A percentile compares a stretch with the other conserved stretches of the same genome.
These are phyloP conservation scores for Colletotrichum eleusines DNA, from an alignment of 2,329 filamentous ascomycete genomes.

Conservation along the genomic window DNA sequence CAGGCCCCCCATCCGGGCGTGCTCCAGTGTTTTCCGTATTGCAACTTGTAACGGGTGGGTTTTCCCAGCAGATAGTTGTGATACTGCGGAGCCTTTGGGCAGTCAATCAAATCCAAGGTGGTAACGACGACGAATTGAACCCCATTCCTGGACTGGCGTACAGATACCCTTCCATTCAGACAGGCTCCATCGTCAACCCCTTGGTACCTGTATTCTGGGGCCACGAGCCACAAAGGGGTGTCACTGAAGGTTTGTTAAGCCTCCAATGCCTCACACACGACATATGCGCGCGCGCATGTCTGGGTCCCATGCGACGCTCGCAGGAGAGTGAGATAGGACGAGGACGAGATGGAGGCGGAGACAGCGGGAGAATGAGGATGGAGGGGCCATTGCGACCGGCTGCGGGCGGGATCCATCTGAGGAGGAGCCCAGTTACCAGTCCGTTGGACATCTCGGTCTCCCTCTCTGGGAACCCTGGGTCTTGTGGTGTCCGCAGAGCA, in stretches of 20 bases:
- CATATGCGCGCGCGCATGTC: slow-evolving; percentile 5
- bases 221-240: slow-evolving; percentile 9
- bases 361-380: not conserved
- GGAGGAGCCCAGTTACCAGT: slow-evolving; percentile 12
- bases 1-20: slow-evolving; percentile 23
- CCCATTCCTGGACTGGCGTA: slow-evolving; percentile 31
- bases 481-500: slow-evolving; percentile 6
- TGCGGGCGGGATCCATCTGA: slow-evolving; percentile 2
- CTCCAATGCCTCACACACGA: not conserved
- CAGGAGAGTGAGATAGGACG: not conserved
- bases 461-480: slow-evolving; percentile 1
- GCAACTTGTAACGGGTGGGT: slow-evolving; percentile 19
- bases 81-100: slow-evolving; percentile 19
- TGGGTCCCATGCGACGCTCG: slow-evolving; percentile 4
- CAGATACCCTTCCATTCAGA: not conserved
- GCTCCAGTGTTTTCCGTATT: slow-evolving; percentile 24
- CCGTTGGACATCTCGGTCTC: slow-evolving; percentile 7
- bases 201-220: slow-evolving; percentile 3
- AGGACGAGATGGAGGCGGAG: slow-evolving; percentile 9
- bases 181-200: slow-evolving; percentile 10
- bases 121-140: slow-evolving; percentile 29
- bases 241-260: slow-evolving; percentile 7
- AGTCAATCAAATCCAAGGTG: slow-evolving; percentile 20
- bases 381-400: not conserved
- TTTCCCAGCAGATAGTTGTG: slow-evolving; percentile 15